phyloP scores from a whole-genome alignment of 257 asterid species.

The Mitragyna speciosa region DNA sequence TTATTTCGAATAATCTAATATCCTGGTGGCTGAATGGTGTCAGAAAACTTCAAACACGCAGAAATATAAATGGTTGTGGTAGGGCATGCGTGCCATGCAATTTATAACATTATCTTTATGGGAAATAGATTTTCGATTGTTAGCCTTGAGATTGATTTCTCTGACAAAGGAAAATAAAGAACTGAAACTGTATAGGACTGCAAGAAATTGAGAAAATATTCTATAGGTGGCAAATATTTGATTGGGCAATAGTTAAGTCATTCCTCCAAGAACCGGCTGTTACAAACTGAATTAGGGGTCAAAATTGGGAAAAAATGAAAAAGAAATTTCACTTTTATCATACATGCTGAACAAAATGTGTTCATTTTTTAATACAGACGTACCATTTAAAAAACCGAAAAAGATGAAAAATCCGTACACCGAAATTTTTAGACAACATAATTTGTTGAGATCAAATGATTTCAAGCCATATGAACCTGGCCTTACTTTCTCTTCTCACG shows the following conservation, averaged over 20 bases:
- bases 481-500: not conserved
- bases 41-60: not conserved
- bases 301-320: not conserved
- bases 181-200: not conserved
- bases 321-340: not conserved
- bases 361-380: not conserved
- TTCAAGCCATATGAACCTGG: not conserved
- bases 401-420: not conserved
- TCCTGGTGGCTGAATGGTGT: constrained; percentile 7
- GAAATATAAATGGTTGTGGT: not conserved
- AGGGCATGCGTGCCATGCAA: constrained; percentile 2
- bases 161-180: not conserved
- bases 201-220: not conserved
- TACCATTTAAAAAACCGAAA: not conserved
- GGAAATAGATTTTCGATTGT: not conserved
- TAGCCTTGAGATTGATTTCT: not conserved
- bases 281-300: no score
- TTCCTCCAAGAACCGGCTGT: not conserved
- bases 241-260: not conserved
- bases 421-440: not conserved
- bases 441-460: constrained; percentile 3
- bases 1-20: not conserved
- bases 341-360: not conserved
- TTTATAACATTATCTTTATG: not conserved
- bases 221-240: not conserved